Evolutionary conservation across 78 protist species (phyloP), one percentile per base, ranked within the genome.

Genomic region (Planoprotostelium fungivorum): DNA sequence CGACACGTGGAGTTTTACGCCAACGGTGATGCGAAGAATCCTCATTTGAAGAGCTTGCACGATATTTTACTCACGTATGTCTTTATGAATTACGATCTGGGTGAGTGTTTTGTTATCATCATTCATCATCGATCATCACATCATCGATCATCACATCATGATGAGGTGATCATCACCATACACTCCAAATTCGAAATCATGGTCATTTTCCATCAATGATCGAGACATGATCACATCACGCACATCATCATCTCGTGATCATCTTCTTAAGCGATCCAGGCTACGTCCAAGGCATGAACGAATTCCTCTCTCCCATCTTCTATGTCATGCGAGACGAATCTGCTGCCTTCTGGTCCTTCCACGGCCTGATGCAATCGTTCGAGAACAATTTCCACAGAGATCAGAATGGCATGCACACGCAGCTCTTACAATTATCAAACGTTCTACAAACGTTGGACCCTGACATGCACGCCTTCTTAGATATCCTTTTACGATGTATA

Each of bases 201-300:
- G 1, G 10, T 85, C 9, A 16, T 10, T 10, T 35, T 85, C 36
- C 9, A 10, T 34, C 29, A 85, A 25, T 35, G 1, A 35, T 85
- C 9, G 1, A 85, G 10, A 35, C 10, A 35, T 28, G 9, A 10
- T 5, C 86, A 85, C 36, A 28, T 85, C 10, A 10, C 25, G 10
- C 36, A 85, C 10, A 28, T 23, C 10, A 28, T 51, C 73, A 51
- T 16, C 5, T 51, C 73, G 16, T 16, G 16, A 25, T 16, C 16
- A 51, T 16, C 1, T 38, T 87, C 36, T 36, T 9, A 34, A 10
- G 9, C 1, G 1, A 36, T 87, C 85, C 89, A 87, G 96, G 96
- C 23, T 94, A 94, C 28, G 94, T 94, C 1, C 96, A 94, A 37
- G 96, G 96, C 0, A 94, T 94, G 96, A 91, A 90, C 39, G 96